A percentile compares a stretch with the other conserved stretches of the same genome.
Evolutionary conservation across 2,329 filamentous ascomycete species (phyloP).

Genomic region (Trichoderma simmonsii): DNA sequence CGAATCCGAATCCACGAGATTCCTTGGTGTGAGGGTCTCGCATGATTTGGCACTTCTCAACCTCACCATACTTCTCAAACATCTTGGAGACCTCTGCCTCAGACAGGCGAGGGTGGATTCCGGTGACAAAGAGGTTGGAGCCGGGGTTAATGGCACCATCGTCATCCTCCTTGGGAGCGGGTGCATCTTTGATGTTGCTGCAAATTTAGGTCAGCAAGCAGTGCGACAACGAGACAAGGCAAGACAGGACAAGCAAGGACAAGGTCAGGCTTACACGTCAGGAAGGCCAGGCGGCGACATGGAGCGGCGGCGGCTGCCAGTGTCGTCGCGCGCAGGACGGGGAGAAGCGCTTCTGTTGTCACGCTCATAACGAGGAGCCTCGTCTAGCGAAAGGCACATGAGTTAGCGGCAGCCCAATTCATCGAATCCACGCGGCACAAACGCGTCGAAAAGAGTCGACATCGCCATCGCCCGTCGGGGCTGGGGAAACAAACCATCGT

Average conservation of each 20-base stretch:
- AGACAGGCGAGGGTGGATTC: constrained; percentile 87
- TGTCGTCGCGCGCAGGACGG: constrained; percentile 58
- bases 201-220: constrained; percentile 19
- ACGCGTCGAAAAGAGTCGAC: constrained; percentile 6
- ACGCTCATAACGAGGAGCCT: constrained; percentile 63
- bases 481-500: constrained; percentile 53
- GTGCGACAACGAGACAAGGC: not conserved
- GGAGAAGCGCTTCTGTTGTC: constrained; percentile 66
- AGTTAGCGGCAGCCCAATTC: not conserved
- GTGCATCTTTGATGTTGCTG: constrained; percentile 52
- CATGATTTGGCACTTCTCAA: constrained; percentile 99
- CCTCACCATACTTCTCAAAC: constrained; percentile 98
- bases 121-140: constrained; percentile 98
- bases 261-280: constrained; percentile 27
- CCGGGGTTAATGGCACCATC: constrained; percentile 85
- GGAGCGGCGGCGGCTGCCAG: constrained; percentile 58
- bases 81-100: constrained; percentile 90
- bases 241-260: not conserved
- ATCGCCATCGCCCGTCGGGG: constrained; percentile 1
- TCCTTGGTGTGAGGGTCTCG: constrained; percentile 97
- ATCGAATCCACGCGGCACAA: constrained; percentile 4
- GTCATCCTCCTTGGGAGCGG: constrained; percentile 58
- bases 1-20: constrained; percentile 97
- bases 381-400: constrained; percentile 44
- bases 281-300: constrained; percentile 55